Evolutionary conservation across 2,329 filamentous ascomycete species (phyloP).

Genomic region (Aspergillus texensis): DNA sequence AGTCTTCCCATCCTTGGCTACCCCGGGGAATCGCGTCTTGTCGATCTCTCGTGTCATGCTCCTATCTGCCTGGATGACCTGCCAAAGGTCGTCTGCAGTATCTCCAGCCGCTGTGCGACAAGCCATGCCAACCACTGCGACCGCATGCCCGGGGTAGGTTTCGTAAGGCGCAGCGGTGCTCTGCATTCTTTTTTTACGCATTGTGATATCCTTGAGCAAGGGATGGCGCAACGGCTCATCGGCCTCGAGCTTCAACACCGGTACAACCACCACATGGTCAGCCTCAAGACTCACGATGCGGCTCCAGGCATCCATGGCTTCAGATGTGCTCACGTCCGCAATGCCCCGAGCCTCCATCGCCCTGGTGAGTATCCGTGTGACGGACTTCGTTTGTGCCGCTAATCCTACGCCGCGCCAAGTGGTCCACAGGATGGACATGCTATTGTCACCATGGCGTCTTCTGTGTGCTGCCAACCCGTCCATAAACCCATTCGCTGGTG

Average conservation of each 20-base stretch:
- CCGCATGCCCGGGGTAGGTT: not conserved
- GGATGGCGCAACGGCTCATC: slow-evolving; percentile 28
- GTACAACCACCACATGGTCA: slow-evolving; percentile 43
- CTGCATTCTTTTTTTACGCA: not conserved
- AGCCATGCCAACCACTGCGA: slow-evolving; percentile 37
- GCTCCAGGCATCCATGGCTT: slow-evolving; percentile 49
- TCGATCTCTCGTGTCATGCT: too few species aligned
- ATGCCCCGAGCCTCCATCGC: slow-evolving; percentile 48
- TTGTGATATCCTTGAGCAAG: slow-evolving; percentile 14
- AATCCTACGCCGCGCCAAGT: slow-evolving; percentile 48
- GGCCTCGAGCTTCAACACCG: slow-evolving; percentile 32
- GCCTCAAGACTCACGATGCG: slow-evolving; percentile 38
- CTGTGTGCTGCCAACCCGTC: slow-evolving; percentile 34
- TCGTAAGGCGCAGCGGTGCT: not conserved
- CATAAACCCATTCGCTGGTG: slow-evolving; percentile 35
- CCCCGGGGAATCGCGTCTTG: too few species aligned
- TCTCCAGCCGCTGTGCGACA: slow-evolving; percentile 30
- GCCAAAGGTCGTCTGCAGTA: slow-evolving; percentile 29
- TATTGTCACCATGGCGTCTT: slow-evolving; percentile 41
- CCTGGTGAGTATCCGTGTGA: slow-evolving; percentile 25
- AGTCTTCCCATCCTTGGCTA: too few species aligned
- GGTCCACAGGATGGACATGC: slow-evolving; percentile 48
- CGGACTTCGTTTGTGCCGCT: slow-evolving; percentile 39
- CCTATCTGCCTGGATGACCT: slow-evolving; percentile 4
- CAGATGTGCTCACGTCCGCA: slow-evolving; percentile 44